A percentile compares a stretch with the other conserved stretches of the same genome.
phyloP scores from a whole-genome alignment of 2,329 filamentous ascomycete species.

The Talaromyces marneffei region DNA sequence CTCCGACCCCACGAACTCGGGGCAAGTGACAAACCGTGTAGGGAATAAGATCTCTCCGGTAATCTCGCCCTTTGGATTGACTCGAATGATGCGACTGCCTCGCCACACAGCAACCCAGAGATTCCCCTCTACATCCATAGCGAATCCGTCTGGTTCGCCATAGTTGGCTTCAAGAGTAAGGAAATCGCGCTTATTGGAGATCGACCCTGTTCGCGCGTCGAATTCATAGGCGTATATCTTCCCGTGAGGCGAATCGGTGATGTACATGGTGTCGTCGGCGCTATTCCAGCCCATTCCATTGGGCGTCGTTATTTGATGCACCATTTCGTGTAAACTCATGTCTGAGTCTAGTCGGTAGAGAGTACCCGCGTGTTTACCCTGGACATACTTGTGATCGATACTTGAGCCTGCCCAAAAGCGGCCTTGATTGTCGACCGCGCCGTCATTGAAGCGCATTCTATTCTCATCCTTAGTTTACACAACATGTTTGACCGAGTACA shows the following conservation, averaged over 20 bases:
- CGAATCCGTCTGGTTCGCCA: slow-evolving; percentile 72
- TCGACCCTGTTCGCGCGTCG: slow-evolving; percentile 55
- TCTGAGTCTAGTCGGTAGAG: slow-evolving; percentile 66
- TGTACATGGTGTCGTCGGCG: slow-evolving; percentile 68
- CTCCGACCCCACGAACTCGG: slow-evolving; percentile 67
- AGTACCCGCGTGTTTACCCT: slow-evolving; percentile 51
- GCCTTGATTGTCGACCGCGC: slow-evolving; percentile 70
- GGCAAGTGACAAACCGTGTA: slow-evolving; percentile 74
- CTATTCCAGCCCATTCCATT: slow-evolving; percentile 79
- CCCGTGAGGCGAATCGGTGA: slow-evolving; percentile 69
- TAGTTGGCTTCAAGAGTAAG: slow-evolving; percentile 61
- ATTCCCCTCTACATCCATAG: slow-evolving; percentile 75
- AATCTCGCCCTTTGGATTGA: slow-evolving; percentile 63
- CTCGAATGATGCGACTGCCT: slow-evolving; percentile 66
- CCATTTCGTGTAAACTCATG: slow-evolving; percentile 54
- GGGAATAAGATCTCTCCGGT: slow-evolving; percentile 70
- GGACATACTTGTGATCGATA: slow-evolving; percentile 69
- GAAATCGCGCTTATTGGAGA: slow-evolving; percentile 65
- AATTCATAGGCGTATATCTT: slow-evolving; percentile 73
- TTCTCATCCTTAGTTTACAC: background rate
- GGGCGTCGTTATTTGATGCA: slow-evolving; percentile 66
- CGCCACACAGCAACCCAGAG: slow-evolving; percentile 88
- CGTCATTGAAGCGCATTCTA: slow-evolving; percentile 67
- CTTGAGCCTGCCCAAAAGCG: slow-evolving; percentile 82
- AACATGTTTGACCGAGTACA: background rate